Conservation (phyloP, 257 asterid species). For the Solanum medicagineum region DNA sequence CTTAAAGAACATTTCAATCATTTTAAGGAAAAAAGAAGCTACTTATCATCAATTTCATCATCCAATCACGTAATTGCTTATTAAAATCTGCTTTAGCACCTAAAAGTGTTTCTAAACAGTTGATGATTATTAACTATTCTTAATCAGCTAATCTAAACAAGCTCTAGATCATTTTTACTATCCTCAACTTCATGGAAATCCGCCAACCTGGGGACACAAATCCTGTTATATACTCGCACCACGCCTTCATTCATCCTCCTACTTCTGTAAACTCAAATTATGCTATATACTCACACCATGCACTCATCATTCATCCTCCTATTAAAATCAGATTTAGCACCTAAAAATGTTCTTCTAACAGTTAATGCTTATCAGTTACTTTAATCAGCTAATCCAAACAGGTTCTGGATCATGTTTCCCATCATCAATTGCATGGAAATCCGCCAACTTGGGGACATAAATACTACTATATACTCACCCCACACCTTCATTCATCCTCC, state of each 20-base stretch:
- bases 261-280: neutral
- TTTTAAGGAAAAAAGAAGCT: no score
- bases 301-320: no score
- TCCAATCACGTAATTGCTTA: neutral
- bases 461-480: neutral
- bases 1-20: no score
- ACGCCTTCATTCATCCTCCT: neutral
- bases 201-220: neutral
- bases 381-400: no score
- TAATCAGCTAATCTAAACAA: neutral
- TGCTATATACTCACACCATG: no score
- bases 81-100: no score
- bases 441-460: neutral
- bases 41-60: neutral
- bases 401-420: neutral
- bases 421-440: neutral
- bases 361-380: no score
- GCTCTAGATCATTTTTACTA: neutral
- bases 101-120: no score
- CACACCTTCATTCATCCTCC: neutral
- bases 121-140: no score
- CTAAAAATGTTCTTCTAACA: no score
- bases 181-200: neutral
- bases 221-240: neutral
- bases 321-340: no score